Conservation (phyloP, 305 asterid genomes). For the Fraxinus dipetala region DNA sequence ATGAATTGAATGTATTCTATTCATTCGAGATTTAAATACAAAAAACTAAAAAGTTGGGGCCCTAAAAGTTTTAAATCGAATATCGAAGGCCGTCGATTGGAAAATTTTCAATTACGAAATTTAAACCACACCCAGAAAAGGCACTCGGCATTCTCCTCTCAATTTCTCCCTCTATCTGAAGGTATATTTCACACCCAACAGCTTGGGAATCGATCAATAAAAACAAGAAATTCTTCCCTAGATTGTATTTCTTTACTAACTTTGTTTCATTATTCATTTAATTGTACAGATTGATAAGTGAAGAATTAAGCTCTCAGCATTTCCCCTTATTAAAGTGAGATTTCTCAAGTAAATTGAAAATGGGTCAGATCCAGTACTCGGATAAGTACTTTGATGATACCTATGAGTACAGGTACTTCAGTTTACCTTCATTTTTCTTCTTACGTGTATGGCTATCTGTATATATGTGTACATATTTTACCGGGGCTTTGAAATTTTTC, state of each 20-base stretch:
- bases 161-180: background rate
- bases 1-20: no score
- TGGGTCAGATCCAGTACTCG: constrained; percentile 56
- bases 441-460: background rate
- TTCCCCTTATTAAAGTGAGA: background rate
- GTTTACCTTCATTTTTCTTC: background rate
- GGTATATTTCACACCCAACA: background rate
- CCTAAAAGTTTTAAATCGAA: no score
- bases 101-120: background rate
- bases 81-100: background rate
- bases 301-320: background rate
- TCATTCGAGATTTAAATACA: no score
- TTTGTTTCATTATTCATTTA: background rate
- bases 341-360: constrained; percentile 17
- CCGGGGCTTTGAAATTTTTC: background rate
- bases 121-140: background rate
- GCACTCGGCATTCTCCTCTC: background rate
- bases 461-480: background rate
- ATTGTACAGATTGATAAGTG: background rate
- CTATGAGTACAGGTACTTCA: constrained; percentile 42
- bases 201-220: background rate
- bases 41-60: no score
- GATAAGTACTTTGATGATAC: constrained; percentile 53
- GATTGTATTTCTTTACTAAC: background rate
- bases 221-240: background rate